These are phyloP conservation scores for Hyphopichia fennica DNA, from an alignment of 1,139 yeast genomes.

Conservation along the genomic window DNA sequence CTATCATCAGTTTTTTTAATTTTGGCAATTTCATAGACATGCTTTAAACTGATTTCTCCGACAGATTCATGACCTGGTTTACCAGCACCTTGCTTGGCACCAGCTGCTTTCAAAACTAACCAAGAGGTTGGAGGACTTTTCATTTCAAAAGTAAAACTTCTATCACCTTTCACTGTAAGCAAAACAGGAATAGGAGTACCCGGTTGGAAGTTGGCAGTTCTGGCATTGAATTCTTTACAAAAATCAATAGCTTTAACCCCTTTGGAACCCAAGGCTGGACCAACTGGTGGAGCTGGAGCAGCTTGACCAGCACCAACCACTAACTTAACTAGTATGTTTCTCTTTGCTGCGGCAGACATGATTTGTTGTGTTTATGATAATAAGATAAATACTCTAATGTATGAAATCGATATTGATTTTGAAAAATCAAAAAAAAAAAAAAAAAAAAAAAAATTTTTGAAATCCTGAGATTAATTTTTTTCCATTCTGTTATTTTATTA, in stretches of 20 bases:
- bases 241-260: conserved; percentile 99
- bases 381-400: not conserved
- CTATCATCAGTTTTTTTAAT: conserved; percentile 85
- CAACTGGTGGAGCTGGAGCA: conserved; percentile 98
- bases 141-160: conserved; percentile 82
- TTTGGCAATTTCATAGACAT: conserved; percentile 91
- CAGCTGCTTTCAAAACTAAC: conserved; percentile 81
- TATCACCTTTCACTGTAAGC: conserved; percentile 86
- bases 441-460: not conserved
- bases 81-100: conserved; percentile 77
- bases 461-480: not conserved
- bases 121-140: conserved; percentile 93
- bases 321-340: conserved; percentile 70
- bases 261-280: conserved; percentile 97
- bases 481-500: not conserved
- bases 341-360: conserved; percentile 31
- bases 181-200: conserved; percentile 90
- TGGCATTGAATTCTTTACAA: conserved; percentile 97
- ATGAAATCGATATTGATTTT: not conserved
- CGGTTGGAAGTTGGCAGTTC: conserved; percentile 82
- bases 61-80: conserved; percentile 49
- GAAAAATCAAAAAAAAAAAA: not conserved
- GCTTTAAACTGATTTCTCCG: conserved; percentile 82
- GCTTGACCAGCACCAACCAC: conserved; percentile 99
- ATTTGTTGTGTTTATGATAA: not conserved